These are phyloP conservation scores for Cercospora zeae-maydis DNA, from an alignment of 2,329 filamentous ascomycete species.

Conservation along the genomic window DNA sequence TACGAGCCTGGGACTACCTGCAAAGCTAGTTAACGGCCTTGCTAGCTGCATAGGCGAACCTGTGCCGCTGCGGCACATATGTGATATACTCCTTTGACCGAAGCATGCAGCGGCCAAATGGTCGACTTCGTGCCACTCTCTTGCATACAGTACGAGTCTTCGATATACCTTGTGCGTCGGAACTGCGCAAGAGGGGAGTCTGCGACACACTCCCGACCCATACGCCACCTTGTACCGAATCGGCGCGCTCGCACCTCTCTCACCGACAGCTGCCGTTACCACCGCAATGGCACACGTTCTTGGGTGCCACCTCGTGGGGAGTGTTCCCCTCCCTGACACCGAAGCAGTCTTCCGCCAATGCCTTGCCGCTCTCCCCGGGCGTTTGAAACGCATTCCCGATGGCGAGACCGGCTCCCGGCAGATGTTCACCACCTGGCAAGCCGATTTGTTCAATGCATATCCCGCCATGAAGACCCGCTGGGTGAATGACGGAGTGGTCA, in stretches of 20 bases:
- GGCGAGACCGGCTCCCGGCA: constrained; percentile 41
- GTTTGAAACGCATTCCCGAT: constrained; percentile 41
- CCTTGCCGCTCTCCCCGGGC: constrained; percentile 32
- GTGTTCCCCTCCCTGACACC: constrained; percentile 37
- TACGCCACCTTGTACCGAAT: neutral
- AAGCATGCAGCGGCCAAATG: neutral
- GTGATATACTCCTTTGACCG: neutral
- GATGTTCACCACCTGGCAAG: constrained; percentile 38
- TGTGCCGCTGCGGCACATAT: neutral
- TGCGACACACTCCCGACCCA: neutral
- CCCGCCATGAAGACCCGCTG: constrained; percentile 28
- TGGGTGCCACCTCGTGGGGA: constrained; percentile 39
- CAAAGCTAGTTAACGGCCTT: neutral
- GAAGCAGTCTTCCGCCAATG: constrained; percentile 37
- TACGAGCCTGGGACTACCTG: neutral
- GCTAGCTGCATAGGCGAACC: constrained; percentile 6
- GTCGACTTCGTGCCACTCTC: neutral
- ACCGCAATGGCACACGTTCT: constrained; percentile 17
- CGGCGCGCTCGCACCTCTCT: neutral
- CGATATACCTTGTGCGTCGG: neutral
- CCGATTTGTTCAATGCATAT: constrained; percentile 30
- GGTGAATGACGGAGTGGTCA: constrained; percentile 23
- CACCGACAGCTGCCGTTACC: neutral
- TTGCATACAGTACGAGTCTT: neutral
- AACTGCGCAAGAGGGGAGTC: neutral